phyloP scores from a whole-genome alignment of 257 asterid species.

The Marsdenia floribunda region DNA sequence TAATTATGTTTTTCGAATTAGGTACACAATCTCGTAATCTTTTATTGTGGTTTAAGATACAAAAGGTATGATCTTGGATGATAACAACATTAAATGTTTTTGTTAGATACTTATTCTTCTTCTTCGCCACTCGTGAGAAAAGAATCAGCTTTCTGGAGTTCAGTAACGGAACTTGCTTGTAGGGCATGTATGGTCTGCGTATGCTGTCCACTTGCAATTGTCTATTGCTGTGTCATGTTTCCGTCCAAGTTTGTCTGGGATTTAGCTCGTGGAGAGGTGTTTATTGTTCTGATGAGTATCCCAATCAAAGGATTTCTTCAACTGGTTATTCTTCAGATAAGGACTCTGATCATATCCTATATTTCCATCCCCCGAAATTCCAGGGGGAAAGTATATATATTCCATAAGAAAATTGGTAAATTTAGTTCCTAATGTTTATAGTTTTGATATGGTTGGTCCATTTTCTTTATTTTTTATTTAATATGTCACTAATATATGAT shows the following conservation, averaged over 20 bases:
- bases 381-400: background rate
- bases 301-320: background rate
- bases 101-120: background rate
- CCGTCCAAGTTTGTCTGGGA: slow-evolving; percentile 19
- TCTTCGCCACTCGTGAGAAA: background rate
- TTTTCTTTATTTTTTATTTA: too few relatives aligned
- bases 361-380: background rate
- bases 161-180: slow-evolving; percentile 22
- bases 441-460: too few relatives aligned
- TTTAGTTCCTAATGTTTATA: too few relatives aligned
- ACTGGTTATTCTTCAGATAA: slow-evolving; percentile 22
- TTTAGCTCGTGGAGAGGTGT: slow-evolving; percentile 1
- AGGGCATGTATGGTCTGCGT: slow-evolving; percentile 20
- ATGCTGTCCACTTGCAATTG: slow-evolving; percentile 23
- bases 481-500: too few relatives aligned
- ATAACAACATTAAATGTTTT: too few relatives aligned
- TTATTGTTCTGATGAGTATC: slow-evolving; percentile 3
- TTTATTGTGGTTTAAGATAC: too few relatives aligned
- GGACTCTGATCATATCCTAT: slow-evolving; percentile 15
- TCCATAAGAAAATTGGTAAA: too few relatives aligned
- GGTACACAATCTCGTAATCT: too few relatives aligned
- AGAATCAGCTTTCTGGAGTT: background rate
- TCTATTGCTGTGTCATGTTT: slow-evolving; percentile 18
- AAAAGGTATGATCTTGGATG: too few relatives aligned
- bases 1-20: too few relatives aligned